Base-by-base conservation (phyloP, 2,329 filamentous ascomycete genomes). In the Coniochaeta sp. region DNA sequence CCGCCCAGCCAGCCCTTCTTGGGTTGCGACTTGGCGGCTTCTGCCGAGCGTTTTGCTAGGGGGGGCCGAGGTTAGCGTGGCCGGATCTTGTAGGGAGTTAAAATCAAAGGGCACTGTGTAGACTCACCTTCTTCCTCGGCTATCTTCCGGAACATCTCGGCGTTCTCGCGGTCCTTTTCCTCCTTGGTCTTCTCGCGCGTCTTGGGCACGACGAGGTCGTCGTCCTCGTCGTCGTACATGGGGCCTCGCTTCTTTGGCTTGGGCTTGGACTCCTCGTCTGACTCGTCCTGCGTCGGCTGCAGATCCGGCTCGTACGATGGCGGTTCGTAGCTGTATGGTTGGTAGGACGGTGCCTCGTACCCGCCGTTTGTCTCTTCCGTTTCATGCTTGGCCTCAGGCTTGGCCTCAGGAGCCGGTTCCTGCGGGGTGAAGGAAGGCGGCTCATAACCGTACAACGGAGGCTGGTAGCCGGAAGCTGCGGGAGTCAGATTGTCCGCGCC, bases 71-170 rank as follows among this genome's bases (percentile, higher is more conserved):
- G 40, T 24, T 38, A 31, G 22, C 11, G 38, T 54, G 5, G 11
- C 16, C 16, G n/a, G n/a, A n/a, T n/a, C n/a, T n/a, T n/a, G n/a
- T n/a, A n/a, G n/a, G n/a, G n/a, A n/a, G n/a, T n/a, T n/a, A n/a
- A n/a, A n/a, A n/a, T n/a, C n/a, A n/a, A n/a, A n/a, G n/a, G n/a
- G n/a, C n/a, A n/a, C n/a, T n/a, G n/a, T n/a, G n/a, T n/a, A n/a
- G n/a, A 40, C 82, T 81, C 73, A 87, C 84, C 84, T 75, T 89
- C 86, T 73, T 87, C 85, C 68, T 89, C 92, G 0, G 91, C 93
- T 28, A 90, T 91, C 72, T 88, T 91, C 60, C 87, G 85, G 79
- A 97, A 91, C 71, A 91, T 87, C 67, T 96, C 93, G 61, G 91
- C 89, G 56, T 93, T 92, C 72, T 91, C 89, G 26, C 85, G 82